These are phyloP conservation scores for Blastocystis sp. DNA, from an alignment of 352 stramenopile genomes.

Conservation along the genomic window DNA sequence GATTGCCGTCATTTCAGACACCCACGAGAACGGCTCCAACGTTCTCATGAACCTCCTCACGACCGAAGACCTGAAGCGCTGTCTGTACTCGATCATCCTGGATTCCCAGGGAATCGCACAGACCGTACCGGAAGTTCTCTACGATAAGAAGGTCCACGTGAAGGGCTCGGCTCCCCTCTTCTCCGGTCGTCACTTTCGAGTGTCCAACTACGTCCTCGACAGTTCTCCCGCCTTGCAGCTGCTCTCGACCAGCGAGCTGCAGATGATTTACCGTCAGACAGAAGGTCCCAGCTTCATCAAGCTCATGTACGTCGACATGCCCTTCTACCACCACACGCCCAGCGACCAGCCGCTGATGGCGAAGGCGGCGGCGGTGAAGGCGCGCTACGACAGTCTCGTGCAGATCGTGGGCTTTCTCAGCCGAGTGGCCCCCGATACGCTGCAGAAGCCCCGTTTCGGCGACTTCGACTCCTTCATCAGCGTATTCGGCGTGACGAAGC, in stretches of 20 bases:
- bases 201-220: slow-evolving; percentile 42
- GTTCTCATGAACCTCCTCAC: slow-evolving; percentile 11
- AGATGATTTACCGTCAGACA: neutral
- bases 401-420: neutral
- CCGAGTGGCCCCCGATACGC: neutral
- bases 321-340: neutral
- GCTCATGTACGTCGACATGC: neutral
- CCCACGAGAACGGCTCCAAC: slow-evolving; percentile 21
- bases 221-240: neutral
- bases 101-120: slow-evolving; percentile 32
- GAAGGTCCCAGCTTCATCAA: neutral
- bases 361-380: slow-evolving; percentile 16
- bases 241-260: neutral
- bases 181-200: neutral
- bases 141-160: neutral
- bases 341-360: neutral
- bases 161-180: neutral
- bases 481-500: neutral
- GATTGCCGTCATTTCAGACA: neutral
- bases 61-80: neutral
- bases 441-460: neutral
- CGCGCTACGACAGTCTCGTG: slow-evolving; percentile 9
- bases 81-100: neutral
- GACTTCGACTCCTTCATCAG: slow-evolving; percentile 28
- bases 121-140: slow-evolving; percentile 5